phyloP scores from a whole-genome alignment of 2,329 filamentous ascomycete species.

The Diaporthe citrichinensis region DNA sequence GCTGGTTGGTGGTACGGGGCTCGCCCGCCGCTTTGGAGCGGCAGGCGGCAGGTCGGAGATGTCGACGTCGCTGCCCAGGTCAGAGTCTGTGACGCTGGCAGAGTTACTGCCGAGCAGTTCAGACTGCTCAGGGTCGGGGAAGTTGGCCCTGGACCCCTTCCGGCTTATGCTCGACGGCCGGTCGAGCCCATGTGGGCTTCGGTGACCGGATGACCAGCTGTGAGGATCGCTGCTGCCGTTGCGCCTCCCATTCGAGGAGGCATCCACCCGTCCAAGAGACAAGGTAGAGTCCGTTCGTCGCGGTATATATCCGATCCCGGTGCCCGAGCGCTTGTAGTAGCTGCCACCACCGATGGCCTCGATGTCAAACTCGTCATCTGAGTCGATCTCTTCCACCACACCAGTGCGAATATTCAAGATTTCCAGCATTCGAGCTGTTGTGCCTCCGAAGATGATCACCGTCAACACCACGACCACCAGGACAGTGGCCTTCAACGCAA shows the following conservation, averaged over 20 bases:
- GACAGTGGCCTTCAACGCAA: conserved; percentile 92
- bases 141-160: conserved; percentile 61
- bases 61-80: conserved; percentile 75
- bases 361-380: conserved; percentile 98
- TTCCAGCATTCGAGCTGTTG: conserved; percentile 96
- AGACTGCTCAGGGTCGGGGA: conserved; percentile 66
- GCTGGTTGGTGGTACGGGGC: conserved; percentile 52
- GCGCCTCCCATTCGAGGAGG: conserved; percentile 44
- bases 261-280: conserved; percentile 67
- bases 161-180: conserved; percentile 66
- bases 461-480: conserved; percentile 96
- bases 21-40: conserved; percentile 60
- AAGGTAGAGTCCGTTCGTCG: conserved; percentile 73
- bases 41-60: conserved; percentile 76
- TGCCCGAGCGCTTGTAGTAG: conserved; percentile 85
- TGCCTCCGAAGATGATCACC: conserved; percentile 98
- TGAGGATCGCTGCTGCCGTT: conserved; percentile 49
- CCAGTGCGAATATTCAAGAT: conserved; percentile 97
- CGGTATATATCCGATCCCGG: conserved; percentile 83
- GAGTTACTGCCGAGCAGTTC: conserved; percentile 66
- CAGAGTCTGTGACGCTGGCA: conserved; percentile 66
- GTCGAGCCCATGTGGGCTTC: conserved; percentile 61
- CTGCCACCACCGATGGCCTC: conserved; percentile 80
- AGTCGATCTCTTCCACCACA: conserved; percentile 96
- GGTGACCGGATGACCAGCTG: conserved; percentile 68